A percentile compares a stretch with the other conserved stretches of the same genome.
phyloP scores from a whole-genome alignment of 2,329 filamentous ascomycete genomes.

The Colletotrichum tabaci region DNA sequence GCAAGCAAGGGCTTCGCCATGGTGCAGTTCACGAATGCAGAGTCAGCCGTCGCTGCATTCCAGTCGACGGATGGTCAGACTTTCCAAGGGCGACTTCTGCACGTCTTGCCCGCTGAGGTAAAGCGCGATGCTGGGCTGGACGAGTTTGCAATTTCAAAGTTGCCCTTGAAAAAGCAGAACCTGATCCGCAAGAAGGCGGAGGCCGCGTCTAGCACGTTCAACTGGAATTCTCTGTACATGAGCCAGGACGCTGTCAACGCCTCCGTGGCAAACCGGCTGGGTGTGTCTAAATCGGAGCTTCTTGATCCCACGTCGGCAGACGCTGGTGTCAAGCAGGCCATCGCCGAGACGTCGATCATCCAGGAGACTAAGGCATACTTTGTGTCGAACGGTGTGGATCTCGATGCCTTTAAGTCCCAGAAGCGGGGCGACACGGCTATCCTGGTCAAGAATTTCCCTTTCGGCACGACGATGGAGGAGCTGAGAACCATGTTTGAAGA shows the following conservation, averaged over 20 bases:
- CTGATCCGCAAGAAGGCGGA: conserved; percentile 88
- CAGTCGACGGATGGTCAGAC: conserved; percentile 84
- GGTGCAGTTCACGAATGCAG: conserved; percentile 81
- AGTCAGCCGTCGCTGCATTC: conserved; percentile 84
- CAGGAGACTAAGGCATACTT: conserved; percentile 98
- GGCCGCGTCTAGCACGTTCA: conserved; percentile 82
- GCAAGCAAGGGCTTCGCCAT: conserved; percentile 92
- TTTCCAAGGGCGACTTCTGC: conserved; percentile 93
- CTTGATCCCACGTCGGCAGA: conserved; percentile 96
- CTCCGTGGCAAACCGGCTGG: conserved; percentile 87
- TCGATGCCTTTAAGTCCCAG: conserved; percentile 90
- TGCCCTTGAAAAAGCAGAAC: conserved; percentile 95
- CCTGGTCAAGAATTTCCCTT: conserved; percentile 94
- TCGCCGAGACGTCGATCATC: conserved; percentile 96
- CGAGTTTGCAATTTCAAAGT: conserved; percentile 89
- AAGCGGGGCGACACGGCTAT: conserved; percentile 90
- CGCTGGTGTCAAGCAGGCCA: conserved; percentile 94
- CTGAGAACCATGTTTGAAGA: conserved; percentile 86
- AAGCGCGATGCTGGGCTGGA: conserved; percentile 88
- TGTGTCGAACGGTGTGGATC: conserved; percentile 86
- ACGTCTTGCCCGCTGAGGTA: conserved; percentile 87
- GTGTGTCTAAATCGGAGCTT: conserved; percentile 90
- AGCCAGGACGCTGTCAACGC: conserved; percentile 95
- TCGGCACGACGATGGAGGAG: conserved; percentile 84
- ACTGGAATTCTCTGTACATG: conserved; percentile 99